phyloP scores from a whole-genome alignment of 1,284 basidiomycete genomes.

The Trametes polyzona region DNA sequence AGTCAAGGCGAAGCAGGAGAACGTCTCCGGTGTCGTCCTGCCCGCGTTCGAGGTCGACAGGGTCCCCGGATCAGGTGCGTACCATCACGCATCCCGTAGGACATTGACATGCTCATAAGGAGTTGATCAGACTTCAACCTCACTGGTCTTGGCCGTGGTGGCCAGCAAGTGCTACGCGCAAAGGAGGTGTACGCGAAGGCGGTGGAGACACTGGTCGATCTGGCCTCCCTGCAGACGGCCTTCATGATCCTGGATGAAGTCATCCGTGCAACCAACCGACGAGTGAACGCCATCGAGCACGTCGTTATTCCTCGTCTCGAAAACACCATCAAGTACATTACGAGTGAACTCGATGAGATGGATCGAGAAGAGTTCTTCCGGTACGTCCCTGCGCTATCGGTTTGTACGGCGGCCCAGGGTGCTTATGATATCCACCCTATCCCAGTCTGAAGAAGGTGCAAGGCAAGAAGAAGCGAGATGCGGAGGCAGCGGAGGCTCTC shows the following conservation, averaged over 20 bases:
- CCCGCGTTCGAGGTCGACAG: slow-evolving; percentile 94
- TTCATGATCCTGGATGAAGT: slow-evolving; percentile 99
- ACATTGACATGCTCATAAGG: background rate
- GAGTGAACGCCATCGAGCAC: slow-evolving; percentile 99
- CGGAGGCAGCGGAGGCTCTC: slow-evolving; percentile 51
- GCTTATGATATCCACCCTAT: background rate
- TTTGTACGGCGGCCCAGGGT: too few relatives aligned
- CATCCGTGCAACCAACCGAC: slow-evolving; percentile 96
- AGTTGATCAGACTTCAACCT: slow-evolving; percentile 86
- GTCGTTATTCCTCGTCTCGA: slow-evolving; percentile 95
- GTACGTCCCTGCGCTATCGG: too few relatives aligned
- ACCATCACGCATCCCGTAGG: background rate
- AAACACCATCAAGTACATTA: slow-evolving; percentile 97
- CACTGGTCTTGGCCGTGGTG: slow-evolving; percentile 96
- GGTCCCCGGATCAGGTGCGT: slow-evolving; percentile 78
- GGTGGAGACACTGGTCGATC: slow-evolving; percentile 94
- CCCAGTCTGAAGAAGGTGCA: slow-evolving; percentile 91
- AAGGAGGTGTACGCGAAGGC: slow-evolving; percentile 98
- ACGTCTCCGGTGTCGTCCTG: slow-evolving; percentile 97
- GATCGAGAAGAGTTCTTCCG: slow-evolving; percentile 98
- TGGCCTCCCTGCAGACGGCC: slow-evolving; percentile 96
- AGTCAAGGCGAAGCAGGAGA: slow-evolving; percentile 96
- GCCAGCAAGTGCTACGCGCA: slow-evolving; percentile 93
- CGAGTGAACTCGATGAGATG: slow-evolving; percentile 96
- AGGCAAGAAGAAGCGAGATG: slow-evolving; percentile 93